Evolutionary conservation across 2,329 filamentous ascomycete species (phyloP), one percentile per base, ranked within the genome.

Genomic region (Trichoderma sp.): DNA sequence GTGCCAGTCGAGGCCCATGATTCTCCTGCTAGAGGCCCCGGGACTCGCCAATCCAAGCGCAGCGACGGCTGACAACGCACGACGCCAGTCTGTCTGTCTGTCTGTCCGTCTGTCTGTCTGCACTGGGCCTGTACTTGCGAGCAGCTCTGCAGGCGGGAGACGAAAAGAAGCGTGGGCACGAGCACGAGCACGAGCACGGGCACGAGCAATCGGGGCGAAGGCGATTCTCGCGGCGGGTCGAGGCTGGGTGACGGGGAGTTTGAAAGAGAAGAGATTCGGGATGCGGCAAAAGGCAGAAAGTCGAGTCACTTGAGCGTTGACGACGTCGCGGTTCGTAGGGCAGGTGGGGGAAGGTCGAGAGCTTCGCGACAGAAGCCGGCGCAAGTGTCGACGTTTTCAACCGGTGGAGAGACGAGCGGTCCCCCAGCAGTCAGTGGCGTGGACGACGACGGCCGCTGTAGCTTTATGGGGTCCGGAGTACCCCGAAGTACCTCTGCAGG

Each of bases 1-100:
- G 70, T 72, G 72, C 74, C 74, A 78, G 71, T 77, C 74, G 75
- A 74, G 71, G 76, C 77, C 74, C 77, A 78, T 78, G 72, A 74
- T 77, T 72, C 73, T 65, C 61, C 52, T 65, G 63, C 32, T 57
- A 57, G 52, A 65, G 63, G 63, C 50, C 63, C 63, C 53, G 52
- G 63, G 52, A 65, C 63, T 65, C 54, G 64, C 64, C 64, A 67
- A 67, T 58, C 56, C 64, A 67, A 67, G 53, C 64, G 45, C 64
- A 67, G 54, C 54, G 25, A 59, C 37, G 34, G 64, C 68, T 67
- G 68, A 66, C 42, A 67, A 66, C 48, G 67, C 67, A 67, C 50
- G 34, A 69, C 63, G 67, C 67, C 63, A 66, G 67, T n/a, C n/a
- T n/a, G n/a, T n/a, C n/a, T n/a, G n/a, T n/a, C n/a, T n/a, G n/a